Evolutionary conservation across 1,284 basidiomycete genomes (phyloP).

Genomic region (Cutaneotrichosporon dermatis): DNA sequence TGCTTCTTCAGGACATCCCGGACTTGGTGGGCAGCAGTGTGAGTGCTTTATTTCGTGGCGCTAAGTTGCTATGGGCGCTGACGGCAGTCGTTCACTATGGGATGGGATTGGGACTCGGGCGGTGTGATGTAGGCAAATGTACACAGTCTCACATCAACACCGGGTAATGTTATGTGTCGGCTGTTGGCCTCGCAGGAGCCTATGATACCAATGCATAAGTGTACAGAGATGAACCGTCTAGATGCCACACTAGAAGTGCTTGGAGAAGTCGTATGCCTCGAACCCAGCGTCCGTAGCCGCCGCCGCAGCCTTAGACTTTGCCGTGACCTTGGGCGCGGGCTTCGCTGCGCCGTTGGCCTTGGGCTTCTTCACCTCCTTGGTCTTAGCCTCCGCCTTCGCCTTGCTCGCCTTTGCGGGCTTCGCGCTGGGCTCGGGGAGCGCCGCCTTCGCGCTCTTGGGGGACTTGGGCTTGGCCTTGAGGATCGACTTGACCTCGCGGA

Average conservation of each 20-base stretch:
- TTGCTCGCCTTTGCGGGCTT: too few relatives aligned
- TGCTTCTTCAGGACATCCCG: conserved; percentile 8
- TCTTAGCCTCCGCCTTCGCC: conserved; percentile 17
- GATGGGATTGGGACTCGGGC: conserved; percentile 9
- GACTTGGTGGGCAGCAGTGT: conserved; percentile 3
- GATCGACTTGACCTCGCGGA: conserved; percentile 13
- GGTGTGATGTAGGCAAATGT: background rate
- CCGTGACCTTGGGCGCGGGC: conserved; percentile 1
- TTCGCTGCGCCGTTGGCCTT: conserved; percentile 6
- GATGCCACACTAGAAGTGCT: conserved; percentile 25
- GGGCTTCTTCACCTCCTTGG: conserved; percentile 3
- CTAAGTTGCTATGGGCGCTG: too few relatives aligned
- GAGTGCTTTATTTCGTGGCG: too few relatives aligned
- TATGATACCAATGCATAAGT: conserved; percentile 1
- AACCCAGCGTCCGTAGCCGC: conserved; percentile 10
- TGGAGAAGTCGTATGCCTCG: conserved; percentile 29
- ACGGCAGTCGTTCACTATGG: conserved; percentile 2
- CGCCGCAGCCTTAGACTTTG: conserved; percentile 14
- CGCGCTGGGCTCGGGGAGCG: background rate
- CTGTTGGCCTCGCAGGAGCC: too few relatives aligned
- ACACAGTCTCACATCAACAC: too few relatives aligned
- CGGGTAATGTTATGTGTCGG: too few relatives aligned
- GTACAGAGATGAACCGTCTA: background rate
- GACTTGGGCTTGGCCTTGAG: conserved; percentile 1
- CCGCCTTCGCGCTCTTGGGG: background rate